A percentile compares a stretch with the other conserved stretches of the same genome.
Conservation (phyloP, 2,329 filamentous ascomycete species). For the Fusarium nurragi region DNA sequence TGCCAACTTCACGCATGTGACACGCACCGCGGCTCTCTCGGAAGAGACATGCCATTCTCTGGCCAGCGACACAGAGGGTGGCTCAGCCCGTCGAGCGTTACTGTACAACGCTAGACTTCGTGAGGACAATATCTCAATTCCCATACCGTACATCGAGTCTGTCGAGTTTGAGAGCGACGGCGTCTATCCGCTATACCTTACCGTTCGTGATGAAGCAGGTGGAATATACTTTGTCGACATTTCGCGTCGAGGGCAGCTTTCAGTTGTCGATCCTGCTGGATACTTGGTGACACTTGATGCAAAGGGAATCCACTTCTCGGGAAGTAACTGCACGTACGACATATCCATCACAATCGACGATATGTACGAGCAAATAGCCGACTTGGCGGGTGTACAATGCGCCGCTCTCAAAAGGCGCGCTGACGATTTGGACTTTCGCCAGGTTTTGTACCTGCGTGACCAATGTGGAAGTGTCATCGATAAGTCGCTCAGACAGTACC, state of each 20-base stretch:
- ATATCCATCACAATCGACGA: slow-evolving; percentile 48
- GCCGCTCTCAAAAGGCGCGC: slow-evolving; percentile 37
- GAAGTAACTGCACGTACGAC: slow-evolving; percentile 46
- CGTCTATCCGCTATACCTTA: slow-evolving; percentile 48
- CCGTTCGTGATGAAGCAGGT: slow-evolving; percentile 44
- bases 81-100: slow-evolving; percentile 40
- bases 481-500: slow-evolving; percentile 43
- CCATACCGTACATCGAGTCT: slow-evolving; percentile 51
- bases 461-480: slow-evolving; percentile 49
- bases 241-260: slow-evolving; percentile 46
- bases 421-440: slow-evolving; percentile 45
- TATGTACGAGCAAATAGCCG: slow-evolving; percentile 49
- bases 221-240: slow-evolving; percentile 48
- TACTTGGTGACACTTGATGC: slow-evolving; percentile 49
- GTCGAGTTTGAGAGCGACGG: slow-evolving; percentile 48
- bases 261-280: slow-evolving; percentile 46
- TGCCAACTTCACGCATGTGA: slow-evolving; percentile 48
- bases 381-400: slow-evolving; percentile 47
- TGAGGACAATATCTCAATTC: slow-evolving; percentile 46
- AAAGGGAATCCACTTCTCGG: slow-evolving; percentile 49
- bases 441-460: slow-evolving; percentile 48
- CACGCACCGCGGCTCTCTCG: slow-evolving; percentile 42
- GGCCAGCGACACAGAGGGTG: slow-evolving; percentile 36
- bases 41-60: slow-evolving; percentile 48
- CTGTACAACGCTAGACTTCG: slow-evolving; percentile 47